Evolutionary conservation across 2,329 filamentous ascomycete species (phyloP).

Genomic region (Penicillium sp.): DNA sequence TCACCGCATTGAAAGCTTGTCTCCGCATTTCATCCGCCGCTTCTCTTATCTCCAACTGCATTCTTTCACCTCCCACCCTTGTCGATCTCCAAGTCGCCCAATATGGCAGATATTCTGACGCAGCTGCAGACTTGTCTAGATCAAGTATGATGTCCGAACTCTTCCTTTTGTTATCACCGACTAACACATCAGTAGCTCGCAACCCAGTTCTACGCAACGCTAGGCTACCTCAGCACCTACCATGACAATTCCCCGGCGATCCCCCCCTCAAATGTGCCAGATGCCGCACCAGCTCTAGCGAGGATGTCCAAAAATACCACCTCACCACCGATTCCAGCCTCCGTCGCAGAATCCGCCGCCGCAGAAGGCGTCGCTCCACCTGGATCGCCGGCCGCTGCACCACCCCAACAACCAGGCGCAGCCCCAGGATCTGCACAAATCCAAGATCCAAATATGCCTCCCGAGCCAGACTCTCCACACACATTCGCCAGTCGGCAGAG

Average conservation of each 20-base stretch:
- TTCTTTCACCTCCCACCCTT: neutral
- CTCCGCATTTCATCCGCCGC: constrained; percentile 26
- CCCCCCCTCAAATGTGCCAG: constrained; percentile 34
- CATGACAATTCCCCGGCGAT: constrained; percentile 49
- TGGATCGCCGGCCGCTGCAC: constrained; percentile 27
- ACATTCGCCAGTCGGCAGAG: constrained; percentile 50
- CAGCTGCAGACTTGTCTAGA: constrained; percentile 57
- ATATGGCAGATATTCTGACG: constrained; percentile 54
- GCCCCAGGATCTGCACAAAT: constrained; percentile 17
- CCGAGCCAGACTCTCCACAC: constrained; percentile 45
- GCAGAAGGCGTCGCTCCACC: constrained; percentile 18
- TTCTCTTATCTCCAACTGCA: constrained; percentile 8
- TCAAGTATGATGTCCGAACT: constrained; percentile 39
- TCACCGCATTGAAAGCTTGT: constrained; percentile 30
- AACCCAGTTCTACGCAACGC: constrained; percentile 57
- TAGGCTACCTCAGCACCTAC: constrained; percentile 53
- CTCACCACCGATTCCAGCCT: constrained; percentile 38
- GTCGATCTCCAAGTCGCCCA: constrained; percentile 5
- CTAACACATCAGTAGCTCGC: constrained; percentile 41
- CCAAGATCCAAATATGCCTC: constrained; percentile 37
- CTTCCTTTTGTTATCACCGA: constrained; percentile 5
- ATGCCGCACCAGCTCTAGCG: constrained; percentile 43
- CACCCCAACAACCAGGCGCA: constrained; percentile 25
- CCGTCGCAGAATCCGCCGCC: constrained; percentile 22
- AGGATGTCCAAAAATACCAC: constrained; percentile 48